A percentile compares a stretch with the other conserved stretches of the same genome.
Evolutionary conservation across 1,139 yeast genomes (phyloP).

Genomic region (Lizanozyma gosingica): DNA sequence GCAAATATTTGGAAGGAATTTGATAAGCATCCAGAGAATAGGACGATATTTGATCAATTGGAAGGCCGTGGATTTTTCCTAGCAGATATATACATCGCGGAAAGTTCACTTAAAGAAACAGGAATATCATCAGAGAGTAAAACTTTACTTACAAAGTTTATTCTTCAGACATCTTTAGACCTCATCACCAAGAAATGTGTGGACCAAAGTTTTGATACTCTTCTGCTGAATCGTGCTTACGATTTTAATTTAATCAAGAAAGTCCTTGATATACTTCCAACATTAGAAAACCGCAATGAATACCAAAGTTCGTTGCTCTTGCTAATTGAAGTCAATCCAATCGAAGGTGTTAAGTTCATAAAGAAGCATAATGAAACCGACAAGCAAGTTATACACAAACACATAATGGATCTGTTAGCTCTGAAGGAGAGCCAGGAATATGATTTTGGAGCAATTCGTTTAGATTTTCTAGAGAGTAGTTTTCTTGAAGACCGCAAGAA

Average conservation of each 20-base stretch:
- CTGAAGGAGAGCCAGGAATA: conserved; percentile 12
- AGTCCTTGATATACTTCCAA: conserved; percentile 2
- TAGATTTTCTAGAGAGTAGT: conserved; percentile 3
- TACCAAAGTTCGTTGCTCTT: conserved; percentile 22
- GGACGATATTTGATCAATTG: background rate
- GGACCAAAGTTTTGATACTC: background rate
- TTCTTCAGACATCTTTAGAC: background rate
- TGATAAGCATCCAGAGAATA: background rate
- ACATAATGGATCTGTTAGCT: conserved; percentile 25
- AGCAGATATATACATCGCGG: background rate
- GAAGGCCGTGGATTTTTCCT: background rate
- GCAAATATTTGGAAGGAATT: background rate
- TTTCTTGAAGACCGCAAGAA: conserved; percentile 2
- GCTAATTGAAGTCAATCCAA: conserved; percentile 20
- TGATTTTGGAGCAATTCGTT: background rate
- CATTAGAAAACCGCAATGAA: conserved; percentile 2
- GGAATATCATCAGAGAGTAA: background rate
- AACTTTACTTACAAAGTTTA: background rate
- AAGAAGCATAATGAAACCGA: conserved; percentile 18
- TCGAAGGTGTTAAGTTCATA: conserved; percentile 22
- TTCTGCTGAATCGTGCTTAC: background rate
- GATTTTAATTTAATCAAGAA: background rate
- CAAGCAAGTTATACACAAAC: conserved; percentile 20
- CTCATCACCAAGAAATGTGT: background rate
- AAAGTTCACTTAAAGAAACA: background rate